phyloP scores from a whole-genome alignment of 768 basidiomycete genomes.

The Leccinum aurantiacum region DNA sequence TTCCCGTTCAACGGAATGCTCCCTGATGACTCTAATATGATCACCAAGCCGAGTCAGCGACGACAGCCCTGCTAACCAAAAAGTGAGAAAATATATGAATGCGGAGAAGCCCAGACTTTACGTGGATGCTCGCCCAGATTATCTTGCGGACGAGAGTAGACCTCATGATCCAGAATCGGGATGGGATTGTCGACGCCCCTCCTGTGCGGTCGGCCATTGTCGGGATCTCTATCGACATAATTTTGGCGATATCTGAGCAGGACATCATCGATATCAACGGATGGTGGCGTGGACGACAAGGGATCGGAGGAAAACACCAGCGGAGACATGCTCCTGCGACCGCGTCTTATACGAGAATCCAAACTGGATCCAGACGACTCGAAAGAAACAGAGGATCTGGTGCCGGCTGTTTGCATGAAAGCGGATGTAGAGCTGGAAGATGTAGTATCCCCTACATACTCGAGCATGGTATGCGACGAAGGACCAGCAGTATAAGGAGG shows the following conservation, averaged over 20 bases:
- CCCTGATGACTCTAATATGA: conserved; percentile 22
- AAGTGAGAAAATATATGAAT: background rate
- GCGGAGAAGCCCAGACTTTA: background rate
- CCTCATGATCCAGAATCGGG: conserved; percentile 3
- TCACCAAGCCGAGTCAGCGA: conserved; percentile 11
- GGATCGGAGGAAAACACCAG: conserved; percentile 23
- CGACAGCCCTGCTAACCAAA: conserved; percentile 1
- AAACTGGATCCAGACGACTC: conserved; percentile 8
- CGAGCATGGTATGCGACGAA: conserved; percentile 17
- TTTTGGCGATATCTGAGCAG: conserved; percentile 15
- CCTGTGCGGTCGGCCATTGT: conserved; percentile 6
- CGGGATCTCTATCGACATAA: conserved; percentile 1
- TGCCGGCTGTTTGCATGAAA: conserved; percentile 18
- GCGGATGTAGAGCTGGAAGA: conserved; percentile 10
- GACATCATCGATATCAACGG: conserved; percentile 19
- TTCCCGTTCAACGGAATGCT: conserved; percentile 24
- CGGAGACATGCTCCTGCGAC: conserved; percentile 28
- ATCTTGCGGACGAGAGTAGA: conserved; percentile 9
- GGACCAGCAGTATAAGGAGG: conserved; percentile 20
- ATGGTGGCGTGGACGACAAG: conserved; percentile 8
- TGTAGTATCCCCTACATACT: conserved; percentile 15
- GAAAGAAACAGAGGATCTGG: conserved; percentile 15
- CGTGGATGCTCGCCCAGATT: background rate
- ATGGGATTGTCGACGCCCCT: conserved; percentile 7
- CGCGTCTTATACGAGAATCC: conserved; percentile 13